phyloP scores from a whole-genome alignment of 148 eudicot genomes.

The Rhododendron molle region DNA sequence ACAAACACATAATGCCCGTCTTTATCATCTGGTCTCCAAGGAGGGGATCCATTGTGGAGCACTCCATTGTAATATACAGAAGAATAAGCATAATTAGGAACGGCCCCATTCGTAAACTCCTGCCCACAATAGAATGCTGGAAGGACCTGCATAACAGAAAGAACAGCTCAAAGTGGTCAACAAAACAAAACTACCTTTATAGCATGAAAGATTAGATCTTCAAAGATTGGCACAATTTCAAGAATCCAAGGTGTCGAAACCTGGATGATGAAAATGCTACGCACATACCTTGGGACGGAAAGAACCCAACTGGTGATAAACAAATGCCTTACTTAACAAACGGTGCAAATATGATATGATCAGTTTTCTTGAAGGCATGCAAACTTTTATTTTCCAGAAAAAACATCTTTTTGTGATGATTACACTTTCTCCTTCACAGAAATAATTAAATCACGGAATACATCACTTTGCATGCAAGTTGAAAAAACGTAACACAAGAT shows the following conservation, averaged over 20 bases:
- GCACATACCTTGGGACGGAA: neutral
- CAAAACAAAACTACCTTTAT: neutral
- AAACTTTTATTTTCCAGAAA: neutral
- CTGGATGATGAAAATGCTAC: neutral
- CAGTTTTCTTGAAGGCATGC: neutral
- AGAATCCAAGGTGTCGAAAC: neutral
- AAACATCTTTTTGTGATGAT: neutral
- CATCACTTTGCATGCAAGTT: neutral
- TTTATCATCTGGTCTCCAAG: conserved; percentile 75
- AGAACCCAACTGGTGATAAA: neutral
- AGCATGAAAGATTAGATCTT: neutral
- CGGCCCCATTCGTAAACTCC: conserved; percentile 36
- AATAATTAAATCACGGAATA: neutral
- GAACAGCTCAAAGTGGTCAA: neutral
- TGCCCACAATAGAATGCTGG: conserved; percentile 48
- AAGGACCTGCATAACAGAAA: conserved; percentile 34
- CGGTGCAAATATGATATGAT: neutral
- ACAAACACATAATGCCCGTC: conserved; percentile 46
- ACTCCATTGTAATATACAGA: conserved; percentile 49
- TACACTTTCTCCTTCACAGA: neutral
- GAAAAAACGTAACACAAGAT: neutral
- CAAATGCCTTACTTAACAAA: neutral
- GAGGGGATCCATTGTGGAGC: conserved; percentile 55
- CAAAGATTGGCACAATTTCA: neutral
- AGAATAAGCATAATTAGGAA: conserved; percentile 50